Percentiles rank a stretch among this genome's conserved stretches.
phyloP scores from a whole-genome alignment of 805 yeast species.

The Starmerella potacharoeniae region DNA sequence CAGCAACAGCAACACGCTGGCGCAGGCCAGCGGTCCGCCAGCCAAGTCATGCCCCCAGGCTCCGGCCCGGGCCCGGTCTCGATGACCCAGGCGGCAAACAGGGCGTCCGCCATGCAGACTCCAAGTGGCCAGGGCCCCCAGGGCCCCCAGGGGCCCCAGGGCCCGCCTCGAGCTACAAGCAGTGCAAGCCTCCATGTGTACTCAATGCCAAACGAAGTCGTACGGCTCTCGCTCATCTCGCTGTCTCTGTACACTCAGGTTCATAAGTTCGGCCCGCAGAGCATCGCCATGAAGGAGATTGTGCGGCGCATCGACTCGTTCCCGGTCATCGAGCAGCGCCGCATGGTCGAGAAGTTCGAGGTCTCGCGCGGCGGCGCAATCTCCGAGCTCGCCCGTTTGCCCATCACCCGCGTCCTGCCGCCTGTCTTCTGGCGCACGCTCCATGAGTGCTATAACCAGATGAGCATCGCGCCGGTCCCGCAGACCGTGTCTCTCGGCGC shows the following conservation, averaged over 20 bases:
- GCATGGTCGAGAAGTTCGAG: constrained; percentile 17
- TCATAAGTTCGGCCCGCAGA: constrained; percentile 10
- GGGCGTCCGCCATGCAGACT: not conserved
- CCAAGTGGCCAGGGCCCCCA: constrained; percentile 3
- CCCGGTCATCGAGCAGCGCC: constrained; percentile 9
- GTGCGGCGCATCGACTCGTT: constrained; percentile 13
- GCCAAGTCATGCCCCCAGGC: not conserved
- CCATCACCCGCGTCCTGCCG: constrained; percentile 12
- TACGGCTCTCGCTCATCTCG: constrained; percentile 13
- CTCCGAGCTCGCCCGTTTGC: constrained; percentile 10
- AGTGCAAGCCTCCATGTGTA: not conserved
- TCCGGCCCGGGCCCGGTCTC: not conserved
- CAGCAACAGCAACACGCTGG: not conserved
- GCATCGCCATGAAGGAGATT: constrained; percentile 9
- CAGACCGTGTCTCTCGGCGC: constrained; percentile 4
- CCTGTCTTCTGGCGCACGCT: constrained; percentile 16
- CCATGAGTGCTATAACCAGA: constrained; percentile 12
- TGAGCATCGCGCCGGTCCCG: constrained; percentile 9
- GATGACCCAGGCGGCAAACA: not conserved
- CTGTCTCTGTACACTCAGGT: constrained; percentile 16
- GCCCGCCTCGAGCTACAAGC: not conserved
- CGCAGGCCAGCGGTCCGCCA: not conserved
- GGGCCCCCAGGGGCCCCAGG: not conserved
- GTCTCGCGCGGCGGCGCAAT: constrained; percentile 4
- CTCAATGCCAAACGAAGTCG: not conserved